Base-by-base conservation (phyloP, 495 filamentous ascomycete genomes). In the Chaetomium tenue region DNA sequence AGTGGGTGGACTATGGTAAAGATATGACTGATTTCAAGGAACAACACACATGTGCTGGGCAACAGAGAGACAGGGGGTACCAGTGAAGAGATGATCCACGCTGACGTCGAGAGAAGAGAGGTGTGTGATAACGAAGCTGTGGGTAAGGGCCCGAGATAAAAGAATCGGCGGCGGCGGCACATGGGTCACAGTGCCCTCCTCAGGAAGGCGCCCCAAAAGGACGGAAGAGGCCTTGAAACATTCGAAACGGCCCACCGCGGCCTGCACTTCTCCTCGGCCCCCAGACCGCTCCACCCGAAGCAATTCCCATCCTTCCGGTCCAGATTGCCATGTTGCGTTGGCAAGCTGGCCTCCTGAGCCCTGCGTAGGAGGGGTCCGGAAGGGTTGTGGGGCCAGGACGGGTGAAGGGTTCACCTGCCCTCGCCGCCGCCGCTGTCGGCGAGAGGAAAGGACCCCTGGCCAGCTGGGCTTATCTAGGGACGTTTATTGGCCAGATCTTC, bases 351-450 rank as follows among this genome's bases (percentile, higher is more conserved):
- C 6, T 20, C 44, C 44, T 15, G 39, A n/a, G 13, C n/a, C n/a
- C n/a, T 53, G 2, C 4, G 51, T 13, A 30, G 51, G 26, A 18
- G 39, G 22, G 8, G 23, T 3, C 26, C n/a, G 33, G 57, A 23
- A 40, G 22, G 42, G 25, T 15, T 59, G 57, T 59, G 42, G 57
- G 57, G 57, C 6, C 11, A 39, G 16, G 16, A 59, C 57, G 40
- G 18, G 42, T 6, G 57, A 47, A 33, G 30, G 8, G 0, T 5
- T 48, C 42, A 16, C 33, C 12, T 20, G 25, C 8, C 50, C 4
- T 16, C 50, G 50, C 23, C 18, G 52, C 58, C 46, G 44, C 58
- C 46, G 44, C 23, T 56, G 60, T 56, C 60, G 46, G 53, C 52
- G 42, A 7, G 26, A 42, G 22, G 3, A 58, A 53, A 23, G 22